Evolutionary conservation across 1,284 basidiomycete species (phyloP).

Genomic region (Boletellus deceptivus): DNA sequence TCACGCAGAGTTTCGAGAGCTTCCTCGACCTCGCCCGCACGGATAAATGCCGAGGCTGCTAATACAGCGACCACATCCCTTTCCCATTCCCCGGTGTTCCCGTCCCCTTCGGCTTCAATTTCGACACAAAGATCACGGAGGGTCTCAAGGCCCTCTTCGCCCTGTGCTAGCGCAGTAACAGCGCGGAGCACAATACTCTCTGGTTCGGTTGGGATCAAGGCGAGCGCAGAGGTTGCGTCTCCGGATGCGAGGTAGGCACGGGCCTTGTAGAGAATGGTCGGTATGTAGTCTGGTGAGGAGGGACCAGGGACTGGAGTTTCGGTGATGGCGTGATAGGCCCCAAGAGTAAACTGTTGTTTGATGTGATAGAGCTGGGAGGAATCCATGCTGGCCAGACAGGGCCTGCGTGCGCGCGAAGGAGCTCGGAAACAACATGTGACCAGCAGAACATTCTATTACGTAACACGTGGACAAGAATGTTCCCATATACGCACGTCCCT

Average conservation of each 20-base stretch:
- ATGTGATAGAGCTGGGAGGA: constrained; percentile 81
- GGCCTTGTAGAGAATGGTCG: constrained; percentile 76
- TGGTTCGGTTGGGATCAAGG: constrained; percentile 55
- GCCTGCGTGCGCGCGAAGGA: neutral
- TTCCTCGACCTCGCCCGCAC: constrained; percentile 85
- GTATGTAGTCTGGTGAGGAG: constrained; percentile 60
- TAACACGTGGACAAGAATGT: too few relatives aligned
- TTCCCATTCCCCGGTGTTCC: constrained; percentile 61
- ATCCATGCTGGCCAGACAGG: constrained; percentile 49
- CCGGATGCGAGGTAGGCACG: constrained; percentile 80
- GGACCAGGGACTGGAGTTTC: constrained; percentile 55
- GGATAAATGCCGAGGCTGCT: constrained; percentile 81
- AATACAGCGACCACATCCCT: constrained; percentile 73
- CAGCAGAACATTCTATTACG: too few relatives aligned
- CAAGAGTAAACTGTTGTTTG: constrained; percentile 83
- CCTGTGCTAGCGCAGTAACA: constrained; percentile 64
- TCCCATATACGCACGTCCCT: too few relatives aligned
- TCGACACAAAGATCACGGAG: constrained; percentile 85
- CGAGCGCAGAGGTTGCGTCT: constrained; percentile 53
- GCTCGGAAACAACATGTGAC: too few relatives aligned
- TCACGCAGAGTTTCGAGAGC: constrained; percentile 83
- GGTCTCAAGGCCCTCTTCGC: constrained; percentile 71
- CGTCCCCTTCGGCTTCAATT: constrained; percentile 73
- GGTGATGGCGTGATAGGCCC: constrained; percentile 64
- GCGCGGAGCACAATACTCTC: constrained; percentile 73